These are phyloP conservation scores for Apiospora aurea DNA, from an alignment of 2,329 filamentous ascomycete genomes.

Conservation along the genomic window DNA sequence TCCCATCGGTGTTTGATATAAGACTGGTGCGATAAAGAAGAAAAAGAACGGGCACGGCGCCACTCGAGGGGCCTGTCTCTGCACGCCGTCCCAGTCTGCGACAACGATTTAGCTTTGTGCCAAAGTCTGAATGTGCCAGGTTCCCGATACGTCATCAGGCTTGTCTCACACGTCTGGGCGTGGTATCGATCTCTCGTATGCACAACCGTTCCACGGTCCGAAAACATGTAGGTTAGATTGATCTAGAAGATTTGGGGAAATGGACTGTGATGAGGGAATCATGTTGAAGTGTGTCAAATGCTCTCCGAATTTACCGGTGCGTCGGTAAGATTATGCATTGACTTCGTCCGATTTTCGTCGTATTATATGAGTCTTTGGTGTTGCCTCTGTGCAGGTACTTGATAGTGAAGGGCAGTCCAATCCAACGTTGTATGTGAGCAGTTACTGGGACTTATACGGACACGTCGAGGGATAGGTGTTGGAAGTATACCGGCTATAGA, in stretches of 20 bases:
- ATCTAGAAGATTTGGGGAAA: not conserved
- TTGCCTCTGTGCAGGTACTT: not conserved
- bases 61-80: not conserved
- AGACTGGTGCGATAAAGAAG: not conserved
- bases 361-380: not conserved
- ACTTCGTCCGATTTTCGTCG: not conserved
- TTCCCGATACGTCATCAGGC: not conserved
- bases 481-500: not conserved
- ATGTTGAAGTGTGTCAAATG: not conserved
- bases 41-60: not conserved
- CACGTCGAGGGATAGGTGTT: no score
- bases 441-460: not conserved
- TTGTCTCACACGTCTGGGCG: not conserved
- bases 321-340: not conserved
- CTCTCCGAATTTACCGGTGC: not conserved
- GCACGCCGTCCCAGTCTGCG: slow-evolving; percentile 9
- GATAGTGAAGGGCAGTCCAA: not conserved
- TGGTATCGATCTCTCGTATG: not conserved
- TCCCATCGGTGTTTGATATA: not conserved
- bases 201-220: not conserved
- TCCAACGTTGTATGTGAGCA: not conserved
- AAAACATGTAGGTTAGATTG: not conserved
- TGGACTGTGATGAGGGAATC: not conserved
- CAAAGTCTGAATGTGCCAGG: not conserved
- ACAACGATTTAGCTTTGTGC: slow-evolving; percentile 11